phyloP scores from a whole-genome alignment of 495 filamentous ascomycete genomes.

The Lasiosphaeria hispida region DNA sequence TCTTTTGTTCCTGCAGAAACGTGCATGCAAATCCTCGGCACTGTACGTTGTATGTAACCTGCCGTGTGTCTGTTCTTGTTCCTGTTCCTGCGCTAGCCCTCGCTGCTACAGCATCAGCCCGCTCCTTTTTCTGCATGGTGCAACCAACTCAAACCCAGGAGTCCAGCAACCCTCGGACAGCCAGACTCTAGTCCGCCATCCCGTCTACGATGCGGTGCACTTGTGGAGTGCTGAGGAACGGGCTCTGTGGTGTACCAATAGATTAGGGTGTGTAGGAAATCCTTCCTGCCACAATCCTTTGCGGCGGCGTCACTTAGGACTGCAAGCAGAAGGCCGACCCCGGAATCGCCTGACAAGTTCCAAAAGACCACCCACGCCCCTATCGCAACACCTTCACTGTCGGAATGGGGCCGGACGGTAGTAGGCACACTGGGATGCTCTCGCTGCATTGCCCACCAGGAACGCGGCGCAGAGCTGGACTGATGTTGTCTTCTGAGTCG shows the following conservation, averaged over 20 bases:
- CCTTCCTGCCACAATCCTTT: too few species aligned
- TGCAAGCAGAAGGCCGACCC: too few species aligned
- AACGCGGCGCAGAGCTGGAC: too few species aligned
- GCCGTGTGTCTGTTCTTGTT: constrained; percentile 23
- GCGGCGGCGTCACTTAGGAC: too few species aligned
- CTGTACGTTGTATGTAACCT: constrained; percentile 11
- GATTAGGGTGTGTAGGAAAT: neutral
- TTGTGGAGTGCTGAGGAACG: constrained; percentile 16
- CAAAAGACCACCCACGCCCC: too few species aligned
- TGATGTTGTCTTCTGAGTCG: neutral
- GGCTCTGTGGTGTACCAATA: constrained; percentile 3
- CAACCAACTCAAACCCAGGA: constrained; percentile 3
- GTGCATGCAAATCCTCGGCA: constrained; percentile 13
- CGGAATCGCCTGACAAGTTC: too few species aligned
- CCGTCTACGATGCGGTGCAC: constrained; percentile 4
- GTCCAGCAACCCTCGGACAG: constrained; percentile 5
- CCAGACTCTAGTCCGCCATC: neutral
- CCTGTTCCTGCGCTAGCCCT: constrained; percentile 17
- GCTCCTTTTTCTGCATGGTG: constrained; percentile 11
- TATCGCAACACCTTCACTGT: too few species aligned
- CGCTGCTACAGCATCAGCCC: neutral
- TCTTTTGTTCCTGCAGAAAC: constrained; percentile 25
- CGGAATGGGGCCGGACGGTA: too few species aligned
- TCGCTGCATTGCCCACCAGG: too few species aligned
- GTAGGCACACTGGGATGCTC: too few species aligned